Conservation (phyloP, 495 filamentous ascomycete species). For the Umbilicaria muhlenbergii region DNA sequence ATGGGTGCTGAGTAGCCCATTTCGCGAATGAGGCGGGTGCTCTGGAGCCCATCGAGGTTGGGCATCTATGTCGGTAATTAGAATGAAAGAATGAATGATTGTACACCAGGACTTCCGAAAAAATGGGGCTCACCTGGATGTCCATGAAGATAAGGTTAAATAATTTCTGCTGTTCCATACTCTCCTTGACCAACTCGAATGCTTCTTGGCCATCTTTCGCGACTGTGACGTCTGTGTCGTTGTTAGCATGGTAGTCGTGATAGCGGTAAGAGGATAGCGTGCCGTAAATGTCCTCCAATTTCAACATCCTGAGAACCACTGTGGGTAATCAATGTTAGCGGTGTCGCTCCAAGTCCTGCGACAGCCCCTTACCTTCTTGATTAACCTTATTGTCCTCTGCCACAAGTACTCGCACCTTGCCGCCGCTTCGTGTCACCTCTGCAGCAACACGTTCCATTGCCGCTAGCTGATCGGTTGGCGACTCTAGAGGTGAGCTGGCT, state of each 20-base stretch:
- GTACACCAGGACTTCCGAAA: neutral
- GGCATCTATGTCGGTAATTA: slow-evolving; percentile 49
- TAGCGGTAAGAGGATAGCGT: slow-evolving; percentile 4
- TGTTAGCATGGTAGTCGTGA: slow-evolving; percentile 8
- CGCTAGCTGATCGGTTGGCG: slow-evolving; percentile 28
- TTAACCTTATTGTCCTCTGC: slow-evolving; percentile 95
- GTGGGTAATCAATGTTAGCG: too few relatives aligned
- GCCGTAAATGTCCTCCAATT: slow-evolving; percentile 51
- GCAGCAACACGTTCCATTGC: slow-evolving; percentile 33
- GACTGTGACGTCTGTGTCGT: slow-evolving; percentile 46
- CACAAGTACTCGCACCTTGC: slow-evolving; percentile 69
- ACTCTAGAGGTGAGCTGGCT: slow-evolving; percentile 30
- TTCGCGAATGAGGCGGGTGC: slow-evolving; percentile 70
- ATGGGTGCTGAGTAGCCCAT: slow-evolving; percentile 83
- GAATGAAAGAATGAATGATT: neutral
- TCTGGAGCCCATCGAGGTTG: slow-evolving; percentile 77
- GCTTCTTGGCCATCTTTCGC: slow-evolving; percentile 85
- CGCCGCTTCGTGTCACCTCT: slow-evolving; percentile 27
- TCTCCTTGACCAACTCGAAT: slow-evolving; percentile 66
- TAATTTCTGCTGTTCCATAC: slow-evolving; percentile 52
- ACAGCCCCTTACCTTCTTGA: slow-evolving; percentile 35
- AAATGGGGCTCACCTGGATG: slow-evolving; percentile 28
- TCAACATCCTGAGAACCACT: slow-evolving; percentile 66
- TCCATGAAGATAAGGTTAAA: slow-evolving; percentile 93
- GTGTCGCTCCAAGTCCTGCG: too few relatives aligned